Conservation (phyloP, 345 rosid species). For the Adansonia digitata region DNA sequence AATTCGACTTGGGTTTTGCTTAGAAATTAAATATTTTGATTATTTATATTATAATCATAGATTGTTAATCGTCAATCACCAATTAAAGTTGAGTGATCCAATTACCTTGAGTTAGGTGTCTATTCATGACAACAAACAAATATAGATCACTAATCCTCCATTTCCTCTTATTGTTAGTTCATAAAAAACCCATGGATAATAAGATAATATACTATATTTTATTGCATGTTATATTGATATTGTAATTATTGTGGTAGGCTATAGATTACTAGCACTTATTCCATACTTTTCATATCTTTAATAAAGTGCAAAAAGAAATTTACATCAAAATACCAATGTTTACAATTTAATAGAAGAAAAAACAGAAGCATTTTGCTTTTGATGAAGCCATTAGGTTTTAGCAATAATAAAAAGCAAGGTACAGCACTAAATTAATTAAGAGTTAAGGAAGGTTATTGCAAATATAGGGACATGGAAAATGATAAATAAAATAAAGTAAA, state of each 20-base stretch:
- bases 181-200: constrained; percentile 24
- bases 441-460: neutral
- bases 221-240: constrained; percentile 5
- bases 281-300: constrained; percentile 10
- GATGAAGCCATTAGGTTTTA: neutral
- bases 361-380: neutral
- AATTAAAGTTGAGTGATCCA: constrained; percentile 17
- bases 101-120: constrained; percentile 21
- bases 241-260: constrained; percentile 13
- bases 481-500: neutral
- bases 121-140: constrained; percentile 21
- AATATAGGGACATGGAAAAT: neutral
- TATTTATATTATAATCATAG: neutral
- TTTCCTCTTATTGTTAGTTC: constrained; percentile 25
- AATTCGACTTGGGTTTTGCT: neutral
- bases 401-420: neutral
- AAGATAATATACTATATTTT: constrained; percentile 18
- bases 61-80: constrained; percentile 8
- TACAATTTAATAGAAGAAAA: neutral
- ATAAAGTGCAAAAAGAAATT: neutral
- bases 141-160: constrained; percentile 22
- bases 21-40: constrained; percentile 6
- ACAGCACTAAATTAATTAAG: neutral
- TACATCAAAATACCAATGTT: neutral
- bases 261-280: constrained; percentile 16